Percentiles rank a stretch among this genome's conserved stretches.
These are phyloP conservation scores for Letharia columbiana DNA, from an alignment of 495 filamentous ascomycete genomes.

Conservation along the genomic window DNA sequence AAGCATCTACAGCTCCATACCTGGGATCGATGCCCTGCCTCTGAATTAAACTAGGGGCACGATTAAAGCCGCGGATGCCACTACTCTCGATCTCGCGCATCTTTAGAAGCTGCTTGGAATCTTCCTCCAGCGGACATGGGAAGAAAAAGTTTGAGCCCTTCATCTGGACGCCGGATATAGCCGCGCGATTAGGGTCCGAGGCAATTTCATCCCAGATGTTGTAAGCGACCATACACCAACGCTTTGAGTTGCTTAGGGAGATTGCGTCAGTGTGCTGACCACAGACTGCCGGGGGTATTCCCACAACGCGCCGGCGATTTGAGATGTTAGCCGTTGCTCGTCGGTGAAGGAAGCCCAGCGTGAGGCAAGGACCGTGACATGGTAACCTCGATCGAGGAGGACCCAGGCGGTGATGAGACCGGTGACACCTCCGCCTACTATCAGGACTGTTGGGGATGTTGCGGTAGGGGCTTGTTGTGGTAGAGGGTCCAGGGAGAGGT, in stretches of 20 bases:
- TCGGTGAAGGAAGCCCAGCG: constrained; percentile 34
- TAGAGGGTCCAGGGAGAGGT: constrained; percentile 3
- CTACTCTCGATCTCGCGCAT: constrained; percentile 33
- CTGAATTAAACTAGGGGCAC: constrained; percentile 32
- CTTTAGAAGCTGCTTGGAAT: constrained; percentile 30
- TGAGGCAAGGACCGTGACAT: constrained; percentile 40
- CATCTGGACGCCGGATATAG: constrained; percentile 37
- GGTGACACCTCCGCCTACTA: constrained; percentile 42
- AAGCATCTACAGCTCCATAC: constrained; percentile 41
- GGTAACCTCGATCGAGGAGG: constrained; percentile 41
- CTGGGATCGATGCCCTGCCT: constrained; percentile 31
- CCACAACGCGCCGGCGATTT: constrained; percentile 45
- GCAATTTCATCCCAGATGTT: constrained; percentile 37
- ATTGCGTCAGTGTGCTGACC: constrained; percentile 39
- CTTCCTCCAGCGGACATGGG: constrained; percentile 30
- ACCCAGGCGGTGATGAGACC: constrained; percentile 39
- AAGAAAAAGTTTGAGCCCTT: constrained; percentile 36
- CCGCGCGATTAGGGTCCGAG: constrained; percentile 27
- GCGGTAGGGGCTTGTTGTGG: constrained; percentile 8
- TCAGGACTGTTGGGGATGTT: constrained; percentile 21
- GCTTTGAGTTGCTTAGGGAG: constrained; percentile 34
- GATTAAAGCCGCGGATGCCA: constrained; percentile 34
- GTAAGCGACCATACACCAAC: constrained; percentile 40
- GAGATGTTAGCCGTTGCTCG: constrained; percentile 39
- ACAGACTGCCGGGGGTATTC: constrained; percentile 43